phyloP scores from a whole-genome alignment of 352 stramenopile species.

The Phytophthora megakarya region DNA sequence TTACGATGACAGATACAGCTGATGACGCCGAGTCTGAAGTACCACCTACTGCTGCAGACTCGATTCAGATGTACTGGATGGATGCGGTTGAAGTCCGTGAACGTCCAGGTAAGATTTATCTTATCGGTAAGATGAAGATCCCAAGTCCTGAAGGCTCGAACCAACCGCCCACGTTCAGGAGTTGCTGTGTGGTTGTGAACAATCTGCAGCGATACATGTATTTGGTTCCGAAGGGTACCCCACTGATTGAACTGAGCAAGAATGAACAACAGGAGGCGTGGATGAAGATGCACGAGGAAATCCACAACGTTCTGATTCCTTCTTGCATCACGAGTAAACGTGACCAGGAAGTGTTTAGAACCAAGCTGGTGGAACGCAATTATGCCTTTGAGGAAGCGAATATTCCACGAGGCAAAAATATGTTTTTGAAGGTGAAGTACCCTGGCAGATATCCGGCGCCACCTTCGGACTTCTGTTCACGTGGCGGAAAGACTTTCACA shows the following conservation, averaged over 20 bases:
- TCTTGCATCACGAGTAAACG: slow-evolving; percentile 74
- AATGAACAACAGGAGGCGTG: slow-evolving; percentile 88
- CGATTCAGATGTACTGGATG: slow-evolving; percentile 97
- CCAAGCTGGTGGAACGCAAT: slow-evolving; percentile 95
- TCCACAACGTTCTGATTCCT: slow-evolving; percentile 89
- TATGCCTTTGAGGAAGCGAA: slow-evolving; percentile 98
- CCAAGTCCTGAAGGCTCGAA: slow-evolving; percentile 35
- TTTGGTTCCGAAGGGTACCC: slow-evolving; percentile 71
- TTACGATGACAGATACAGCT: slow-evolving; percentile 25
- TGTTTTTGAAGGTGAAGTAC: slow-evolving; percentile 99
- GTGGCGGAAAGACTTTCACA: slow-evolving; percentile 91
- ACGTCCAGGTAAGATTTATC: slow-evolving; percentile 93
- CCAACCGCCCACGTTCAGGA: slow-evolving; percentile 82
- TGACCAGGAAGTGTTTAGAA: slow-evolving; percentile 90
- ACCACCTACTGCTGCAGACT: slow-evolving; percentile 49
- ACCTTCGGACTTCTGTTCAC: slow-evolving; percentile 76
- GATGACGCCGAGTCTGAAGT: slow-evolving; percentile 38
- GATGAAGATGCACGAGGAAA: slow-evolving; percentile 91
- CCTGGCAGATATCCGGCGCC: slow-evolving; percentile 91
- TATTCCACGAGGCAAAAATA: slow-evolving; percentile 94
- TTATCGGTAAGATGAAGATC: slow-evolving; percentile 97
- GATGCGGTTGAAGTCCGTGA: slow-evolving; percentile 96
- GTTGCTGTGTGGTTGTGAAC: slow-evolving; percentile 96
- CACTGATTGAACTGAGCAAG: slow-evolving; percentile 89
- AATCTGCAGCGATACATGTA: slow-evolving; percentile 97